Percentiles rank a stretch among this genome's conserved stretches.
Conservation (phyloP, 345 rosid genomes). For the Pseudoturritis turrita region DNA sequence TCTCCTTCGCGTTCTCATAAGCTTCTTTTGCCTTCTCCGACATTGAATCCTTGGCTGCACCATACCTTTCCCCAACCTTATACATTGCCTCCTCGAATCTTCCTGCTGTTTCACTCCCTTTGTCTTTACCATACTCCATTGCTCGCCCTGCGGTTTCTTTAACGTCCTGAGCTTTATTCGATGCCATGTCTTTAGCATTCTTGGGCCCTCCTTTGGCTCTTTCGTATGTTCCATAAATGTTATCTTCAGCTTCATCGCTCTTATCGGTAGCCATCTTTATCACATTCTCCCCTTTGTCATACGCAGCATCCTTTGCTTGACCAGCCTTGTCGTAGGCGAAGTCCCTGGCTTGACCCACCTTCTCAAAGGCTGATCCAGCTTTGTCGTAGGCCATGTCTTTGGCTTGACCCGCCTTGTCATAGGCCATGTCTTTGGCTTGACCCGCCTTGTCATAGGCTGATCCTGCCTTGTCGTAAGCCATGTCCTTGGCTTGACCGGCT, state of each 20-base stretch:
- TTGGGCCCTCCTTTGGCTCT: conserved; percentile 8
- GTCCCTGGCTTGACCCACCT: not conserved
- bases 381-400: not conserved
- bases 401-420: not conserved
- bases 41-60: conserved; percentile 34
- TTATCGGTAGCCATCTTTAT: conserved; percentile 19
- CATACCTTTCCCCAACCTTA: conserved; percentile 41
- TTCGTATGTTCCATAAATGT: conserved; percentile 11
- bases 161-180: conserved; percentile 14
- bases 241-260: conserved; percentile 11
- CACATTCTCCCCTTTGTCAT: conserved; percentile 10
- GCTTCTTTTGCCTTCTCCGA: conserved; percentile 27
- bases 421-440: conserved; percentile 16
- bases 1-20: conserved; percentile 60
- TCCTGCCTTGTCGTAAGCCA: not conserved
- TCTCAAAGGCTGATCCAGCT: not conserved
- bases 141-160: conserved; percentile 25
- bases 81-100: conserved; percentile 11
- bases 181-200: conserved; percentile 13
- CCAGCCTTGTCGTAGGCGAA: conserved; percentile 20
- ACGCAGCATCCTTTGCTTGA: not conserved
- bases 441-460: not conserved
- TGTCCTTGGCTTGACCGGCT: not conserved
- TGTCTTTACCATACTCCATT: conserved; percentile 24
- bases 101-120: conserved; percentile 15